Base-by-base conservation (phyloP, 176 grass and related monocot species). In the Phoenix dactylifera region DNA sequence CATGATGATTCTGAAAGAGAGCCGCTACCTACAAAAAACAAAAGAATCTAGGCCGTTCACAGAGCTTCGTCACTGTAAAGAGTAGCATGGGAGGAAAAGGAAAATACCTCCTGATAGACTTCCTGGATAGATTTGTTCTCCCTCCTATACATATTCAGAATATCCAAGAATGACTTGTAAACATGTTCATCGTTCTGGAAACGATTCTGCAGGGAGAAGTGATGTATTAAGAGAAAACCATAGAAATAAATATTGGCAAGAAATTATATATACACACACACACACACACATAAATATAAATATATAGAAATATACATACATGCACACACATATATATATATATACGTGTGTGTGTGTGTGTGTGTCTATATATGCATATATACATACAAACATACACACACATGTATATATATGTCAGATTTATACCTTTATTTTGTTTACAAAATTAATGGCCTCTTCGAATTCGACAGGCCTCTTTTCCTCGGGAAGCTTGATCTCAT, bases 351-450 rank as follows among this genome's bases (percentile, higher is more conserved):
- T 20, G 20, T 0, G 20, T 20, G 20, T 0, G 20, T 20, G 20
- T 0, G 20, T 20, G 20, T 25, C 1, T 25, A 25, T 25, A 25
- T 25, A 2, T 25, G 3, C 3, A 25, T 25, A 25, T 25, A 25
- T 25, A 25, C 3, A 25, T 25, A 25, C 3, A 25, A 3, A 25
- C 3, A 25, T 25, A 25, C 3, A 25, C 3, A 25, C 3, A 25
- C 3, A 25, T 2, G 3, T 2, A 25, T 2, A 25, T 25, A 25
- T 2, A 25, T 25, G 6, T 30, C 4, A 30, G 28, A 30, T 30
- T 30, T 30, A 30, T 67, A 72, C 76, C 69, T 80, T 80, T 7
- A 80, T 73, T 54, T 68, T 73, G 29, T 72, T 80, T 16, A 80
- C 77, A 56, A 74, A 80, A 51, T 18, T 29, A 51, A 80, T 68